A percentile compares a stretch with the other conserved stretches of the same genome.
phyloP scores from a whole-genome alignment of 2,329 filamentous ascomycete genomes.

The Davidsoniella eucalypti region DNA sequence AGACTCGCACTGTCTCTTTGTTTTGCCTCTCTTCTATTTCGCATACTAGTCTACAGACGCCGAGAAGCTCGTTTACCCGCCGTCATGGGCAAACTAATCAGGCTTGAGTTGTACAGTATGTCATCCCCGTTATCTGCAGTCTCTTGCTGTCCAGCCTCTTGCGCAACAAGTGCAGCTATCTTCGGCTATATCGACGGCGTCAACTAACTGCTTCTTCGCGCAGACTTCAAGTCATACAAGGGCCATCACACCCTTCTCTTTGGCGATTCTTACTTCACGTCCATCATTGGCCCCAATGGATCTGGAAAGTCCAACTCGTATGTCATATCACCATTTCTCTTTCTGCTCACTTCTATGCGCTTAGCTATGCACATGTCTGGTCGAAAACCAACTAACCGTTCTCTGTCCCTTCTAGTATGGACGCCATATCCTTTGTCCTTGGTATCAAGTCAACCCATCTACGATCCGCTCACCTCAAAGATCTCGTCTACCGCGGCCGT shows the following conservation, averaged over 20 bases:
- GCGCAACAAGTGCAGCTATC: conserved; percentile 3
- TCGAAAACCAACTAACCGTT: background rate
- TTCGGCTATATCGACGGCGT: conserved; percentile 15
- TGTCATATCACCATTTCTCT: conserved; percentile 20
- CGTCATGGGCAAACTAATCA: conserved; percentile 89
- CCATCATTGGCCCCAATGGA: conserved; percentile 98
- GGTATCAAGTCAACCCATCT: conserved; percentile 98
- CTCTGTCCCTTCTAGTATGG: conserved; percentile 50
- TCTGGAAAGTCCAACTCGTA: conserved; percentile 98
- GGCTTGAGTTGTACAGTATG: conserved; percentile 84
- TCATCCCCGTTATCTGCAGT: conserved; percentile 14
- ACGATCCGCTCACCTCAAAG: conserved; percentile 81
- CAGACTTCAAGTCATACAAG: conserved; percentile 99
- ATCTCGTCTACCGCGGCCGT: conserved; percentile 88
- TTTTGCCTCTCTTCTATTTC: background rate
- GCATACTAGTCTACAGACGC: background rate
- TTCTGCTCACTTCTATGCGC: background rate
- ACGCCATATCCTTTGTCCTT: conserved; percentile 96
- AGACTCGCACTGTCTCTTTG: background rate
- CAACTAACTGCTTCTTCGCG: conserved; percentile 5
- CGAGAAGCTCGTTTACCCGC: conserved; percentile 13
- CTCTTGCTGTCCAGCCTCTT: background rate
- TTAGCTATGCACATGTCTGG: too few relatives aligned
- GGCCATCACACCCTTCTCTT: conserved; percentile 89
- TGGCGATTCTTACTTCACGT: conserved; percentile 96